These are phyloP conservation scores for Ascochyta koolunga DNA, from an alignment of 2,329 filamentous ascomycete genomes.

Conservation along the genomic window DNA sequence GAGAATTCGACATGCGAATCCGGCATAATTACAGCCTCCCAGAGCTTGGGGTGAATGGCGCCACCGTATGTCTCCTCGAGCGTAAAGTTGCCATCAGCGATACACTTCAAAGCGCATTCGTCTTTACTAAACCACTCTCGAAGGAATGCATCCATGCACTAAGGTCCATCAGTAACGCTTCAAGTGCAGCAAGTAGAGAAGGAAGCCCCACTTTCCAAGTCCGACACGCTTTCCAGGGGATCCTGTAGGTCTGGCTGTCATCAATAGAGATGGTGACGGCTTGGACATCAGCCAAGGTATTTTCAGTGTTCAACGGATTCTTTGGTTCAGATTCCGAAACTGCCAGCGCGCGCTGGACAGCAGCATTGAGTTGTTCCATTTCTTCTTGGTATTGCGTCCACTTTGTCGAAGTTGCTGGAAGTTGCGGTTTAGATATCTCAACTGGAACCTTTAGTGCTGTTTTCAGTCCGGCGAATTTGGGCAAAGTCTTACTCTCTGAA, in stretches of 20 bases:
- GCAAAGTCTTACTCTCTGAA: neutral
- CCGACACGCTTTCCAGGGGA: neutral
- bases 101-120: neutral
- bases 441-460: neutral
- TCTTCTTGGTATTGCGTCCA: neutral
- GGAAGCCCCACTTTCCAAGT: neutral
- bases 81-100: neutral
- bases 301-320: neutral
- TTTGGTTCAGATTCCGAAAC: neutral
- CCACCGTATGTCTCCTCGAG: neutral
- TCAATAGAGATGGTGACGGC: neutral
- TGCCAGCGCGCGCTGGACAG: neutral
- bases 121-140: neutral
- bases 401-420: neutral
- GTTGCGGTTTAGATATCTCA: too few relatives aligned
- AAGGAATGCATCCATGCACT: neutral
- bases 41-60: neutral
- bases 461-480: neutral
- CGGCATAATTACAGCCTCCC: neutral
- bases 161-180: neutral
- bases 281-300: neutral
- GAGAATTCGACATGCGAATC: neutral
- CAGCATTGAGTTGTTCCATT: neutral
- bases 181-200: neutral
- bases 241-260: neutral